These are phyloP conservation scores for Epichloe glyceriae DNA, from an alignment of 2,329 filamentous ascomycete species.

Conservation along the genomic window DNA sequence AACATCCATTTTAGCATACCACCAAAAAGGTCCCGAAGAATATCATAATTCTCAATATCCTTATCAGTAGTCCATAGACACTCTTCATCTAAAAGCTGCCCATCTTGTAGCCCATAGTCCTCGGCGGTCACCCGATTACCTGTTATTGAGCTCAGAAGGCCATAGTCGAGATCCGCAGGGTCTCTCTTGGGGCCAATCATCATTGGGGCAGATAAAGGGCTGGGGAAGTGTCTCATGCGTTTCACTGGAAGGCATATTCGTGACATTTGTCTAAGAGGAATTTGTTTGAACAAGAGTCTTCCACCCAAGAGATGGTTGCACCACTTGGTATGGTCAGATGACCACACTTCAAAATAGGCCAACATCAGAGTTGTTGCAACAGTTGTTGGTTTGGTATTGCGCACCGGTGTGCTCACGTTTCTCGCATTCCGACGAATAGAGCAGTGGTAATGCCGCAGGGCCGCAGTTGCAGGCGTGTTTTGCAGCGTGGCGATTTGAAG, in stretches of 20 bases:
- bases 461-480: conserved; percentile 59
- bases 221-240: conserved; percentile 20
- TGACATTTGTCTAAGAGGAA: conserved; percentile 64
- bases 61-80: conserved; percentile 27
- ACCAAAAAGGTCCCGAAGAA: conserved; percentile 81
- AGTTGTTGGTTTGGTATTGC: conserved; percentile 64
- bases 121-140: conserved; percentile 26
- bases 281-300: conserved; percentile 67
- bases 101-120: conserved; percentile 23
- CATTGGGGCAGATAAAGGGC: background rate
- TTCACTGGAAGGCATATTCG: conserved; percentile 55
- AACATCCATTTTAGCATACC: conserved; percentile 88
- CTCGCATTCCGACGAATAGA: conserved; percentile 66
- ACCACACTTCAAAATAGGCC: conserved; percentile 89
- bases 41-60: conserved; percentile 70
- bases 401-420: conserved; percentile 55
- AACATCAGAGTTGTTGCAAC: conserved; percentile 79
- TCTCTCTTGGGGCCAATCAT: conserved; percentile 12
- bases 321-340: conserved; percentile 91
- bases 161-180: conserved; percentile 27
- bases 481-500: conserved; percentile 80
- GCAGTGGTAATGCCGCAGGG: conserved; percentile 84
- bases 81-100: conserved; percentile 15
- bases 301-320: conserved; percentile 82
- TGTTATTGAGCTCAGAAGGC: conserved; percentile 28